Base-by-base conservation (phyloP, 306 rosid species). In the Hippophae rhamnoides region DNA sequence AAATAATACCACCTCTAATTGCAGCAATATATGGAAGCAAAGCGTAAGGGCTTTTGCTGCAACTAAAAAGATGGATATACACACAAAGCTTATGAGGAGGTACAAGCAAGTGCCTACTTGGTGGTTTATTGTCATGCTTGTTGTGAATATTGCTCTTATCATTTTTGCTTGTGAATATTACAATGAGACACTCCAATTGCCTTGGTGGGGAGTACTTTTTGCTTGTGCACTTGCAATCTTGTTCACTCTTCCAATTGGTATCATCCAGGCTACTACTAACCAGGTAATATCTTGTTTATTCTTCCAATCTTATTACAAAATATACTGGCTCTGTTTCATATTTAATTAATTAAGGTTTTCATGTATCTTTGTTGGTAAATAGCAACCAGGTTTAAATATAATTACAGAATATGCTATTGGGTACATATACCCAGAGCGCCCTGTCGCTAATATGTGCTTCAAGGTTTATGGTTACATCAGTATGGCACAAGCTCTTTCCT, bases 401-500 rank as follows among this genome's bases (percentile, higher is more conserved):
- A 81, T 90, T 60, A 90, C 95, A n/a, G 89, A 90, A 62, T 90
- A 90, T 62, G 65, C 85, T 56, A 82, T 90, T 54, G 97, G 97
- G 23, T 90, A 87, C 69, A 67, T 85, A 69, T 90, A 90, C 65
- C 94, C 95, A 0, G 97, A 81, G 60, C 82, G 76, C 64, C 97
- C 97, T 0, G 90, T 90, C 48, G 97, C 95, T n/a, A 87, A 87
- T 77, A 84, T 87, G 95, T 87, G 94, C 79, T 90, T 90, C 79
- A 90, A 90, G 83, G 97, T 90, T 47, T 90, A 82, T 53, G 95
- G 97, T 10, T 90, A 84, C 79, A 90, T 84, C 58, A 90, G 97
- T 73, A 84, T 87, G 94, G 1, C 57, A 27, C 97, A 90, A 80
- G 95, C 89, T 61, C 69, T 87, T 8, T 68, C 76, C 26, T 90